phyloP scores from a whole-genome alignment of 768 basidiomycete genomes.

The Guyanaporus albipodus region DNA sequence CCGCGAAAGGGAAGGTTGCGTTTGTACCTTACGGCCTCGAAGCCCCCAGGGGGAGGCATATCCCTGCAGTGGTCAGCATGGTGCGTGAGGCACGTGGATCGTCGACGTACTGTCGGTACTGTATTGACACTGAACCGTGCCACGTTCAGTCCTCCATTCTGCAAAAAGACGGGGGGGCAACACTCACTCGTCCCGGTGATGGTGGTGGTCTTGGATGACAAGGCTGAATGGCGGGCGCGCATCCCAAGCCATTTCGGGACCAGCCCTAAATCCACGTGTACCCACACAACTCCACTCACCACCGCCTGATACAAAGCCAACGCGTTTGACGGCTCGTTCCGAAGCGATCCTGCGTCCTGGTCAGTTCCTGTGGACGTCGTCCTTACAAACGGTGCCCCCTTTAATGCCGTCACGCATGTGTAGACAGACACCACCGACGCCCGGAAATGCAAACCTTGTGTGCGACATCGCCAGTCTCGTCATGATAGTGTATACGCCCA shows the following conservation, averaged over 20 bases:
- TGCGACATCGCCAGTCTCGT: too few species aligned
- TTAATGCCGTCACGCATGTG: slow-evolving; percentile 26
- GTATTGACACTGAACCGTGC: slow-evolving; percentile 20
- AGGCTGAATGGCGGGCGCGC: slow-evolving; percentile 1
- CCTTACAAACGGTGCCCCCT: slow-evolving; percentile 2
- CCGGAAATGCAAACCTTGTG: slow-evolving; percentile 6
- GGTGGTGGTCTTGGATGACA: background rate
- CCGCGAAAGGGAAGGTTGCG: slow-evolving; percentile 90
- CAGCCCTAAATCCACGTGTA: slow-evolving; percentile 28
- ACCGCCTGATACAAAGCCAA: too few species aligned
- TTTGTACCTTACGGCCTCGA: slow-evolving; percentile 90
- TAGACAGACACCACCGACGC: too few species aligned
- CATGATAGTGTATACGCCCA: too few species aligned
- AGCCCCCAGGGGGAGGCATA: slow-evolving; percentile 93
- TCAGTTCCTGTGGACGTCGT: slow-evolving; percentile 21
- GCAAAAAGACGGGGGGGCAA: background rate
- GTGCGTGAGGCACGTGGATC: slow-evolving; percentile 8
- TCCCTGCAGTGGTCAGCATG: slow-evolving; percentile 52
- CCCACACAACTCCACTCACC: slow-evolving; percentile 11
- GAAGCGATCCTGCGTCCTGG: background rate
- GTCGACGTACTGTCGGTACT: slow-evolving; percentile 27
- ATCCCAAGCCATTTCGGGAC: slow-evolving; percentile 5
- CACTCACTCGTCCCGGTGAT: slow-evolving; percentile 20
- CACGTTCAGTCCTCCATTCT: background rate
- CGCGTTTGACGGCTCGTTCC: slow-evolving; percentile 3